Evolutionary conservation across 306 rosid species (phyloP), one percentile per base, ranked within the genome.

Genomic region (Sphenostylis stenocarpa): DNA sequence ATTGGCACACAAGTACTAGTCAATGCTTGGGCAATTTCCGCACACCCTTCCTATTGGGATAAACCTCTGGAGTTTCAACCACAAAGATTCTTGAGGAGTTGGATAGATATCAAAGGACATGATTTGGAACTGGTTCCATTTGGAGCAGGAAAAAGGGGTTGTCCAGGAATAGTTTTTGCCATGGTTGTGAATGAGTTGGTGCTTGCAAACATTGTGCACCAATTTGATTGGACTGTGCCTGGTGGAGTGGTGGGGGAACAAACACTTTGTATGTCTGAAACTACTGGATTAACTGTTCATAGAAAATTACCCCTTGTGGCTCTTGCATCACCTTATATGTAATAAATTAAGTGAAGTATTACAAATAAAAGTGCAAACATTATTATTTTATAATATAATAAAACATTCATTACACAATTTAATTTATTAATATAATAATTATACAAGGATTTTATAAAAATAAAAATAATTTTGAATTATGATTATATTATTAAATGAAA

Each of bases 41-140:
- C 17, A 26, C 20, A 58, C 33, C 41, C 66, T 58, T 28, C 20
- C 0, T 26, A 58, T 58, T 58, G 80, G 80, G 44, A 65, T 4
- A 39, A 73, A 11, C 70, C 79, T 1, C 0, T 15, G 15, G 79
- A 80, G 6, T 80, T 73, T 4, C 5, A 80, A 7, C 84, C 84
- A 21, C 63, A 80, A 41, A 80, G 78, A 13, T 72, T 80, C 33
- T 53, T 80, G 49, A 23, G 64, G 0, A 53, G 33, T 68, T 10
- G 41, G 14, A 9, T 73, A 33, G 84, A 80, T 33, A 4, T 73
- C 21, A 53, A 73, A 44, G 80, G 76, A 4, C 70, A 29, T 6
- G 84, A 80, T 23, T 80, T 73, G 2, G 5, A 73, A 4, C 1
- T 73, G 34, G 67, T 67, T 0, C 84, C 84, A 12, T 80, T 73